Conservation (phyloP, 2,329 filamentous ascomycete genomes). For the Penicillium occitanis region DNA sequence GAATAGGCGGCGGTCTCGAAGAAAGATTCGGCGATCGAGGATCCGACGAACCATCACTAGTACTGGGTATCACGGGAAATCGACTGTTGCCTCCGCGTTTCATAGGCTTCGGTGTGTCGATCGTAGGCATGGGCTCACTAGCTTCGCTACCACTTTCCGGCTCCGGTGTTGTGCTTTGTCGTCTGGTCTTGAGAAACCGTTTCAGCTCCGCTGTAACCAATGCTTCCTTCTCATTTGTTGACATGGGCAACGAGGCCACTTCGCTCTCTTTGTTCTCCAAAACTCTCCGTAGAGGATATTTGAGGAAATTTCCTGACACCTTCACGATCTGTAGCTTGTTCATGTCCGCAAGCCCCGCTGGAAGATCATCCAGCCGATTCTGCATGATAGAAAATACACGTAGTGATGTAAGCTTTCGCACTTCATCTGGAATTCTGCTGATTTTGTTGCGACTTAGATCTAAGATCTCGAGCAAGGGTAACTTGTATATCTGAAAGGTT, state of each 20-base stretch:
- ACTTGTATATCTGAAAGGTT: constrained; percentile 70
- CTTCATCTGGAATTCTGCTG: constrained; percentile 71
- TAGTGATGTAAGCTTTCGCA: constrained; percentile 76
- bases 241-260: constrained; percentile 54
- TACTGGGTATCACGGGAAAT: constrained; percentile 57
- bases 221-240: constrained; percentile 61
- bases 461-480: constrained; percentile 85
- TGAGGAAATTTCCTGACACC: constrained; percentile 82
- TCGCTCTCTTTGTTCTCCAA: constrained; percentile 67
- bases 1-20: constrained; percentile 71
- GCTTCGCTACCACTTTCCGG: constrained; percentile 50
- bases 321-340: constrained; percentile 84
- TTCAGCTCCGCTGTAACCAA: constrained; percentile 62
- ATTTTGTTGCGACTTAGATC: constrained; percentile 90
- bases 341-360: constrained; percentile 84
- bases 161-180: constrained; percentile 39
- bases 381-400: constrained; percentile 86
- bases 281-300: constrained; percentile 72
- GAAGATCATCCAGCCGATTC: constrained; percentile 82
- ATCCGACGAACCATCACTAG: constrained; percentile 64
- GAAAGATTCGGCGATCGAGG: constrained; percentile 66
- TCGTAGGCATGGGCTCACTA: constrained; percentile 67
- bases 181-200: constrained; percentile 54
- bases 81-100: constrained; percentile 56
- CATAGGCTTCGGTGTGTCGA: constrained; percentile 73